Evolutionary conservation across 257 asterid species (phyloP).

Genomic region (Parsonsia alboflavescens): DNA sequence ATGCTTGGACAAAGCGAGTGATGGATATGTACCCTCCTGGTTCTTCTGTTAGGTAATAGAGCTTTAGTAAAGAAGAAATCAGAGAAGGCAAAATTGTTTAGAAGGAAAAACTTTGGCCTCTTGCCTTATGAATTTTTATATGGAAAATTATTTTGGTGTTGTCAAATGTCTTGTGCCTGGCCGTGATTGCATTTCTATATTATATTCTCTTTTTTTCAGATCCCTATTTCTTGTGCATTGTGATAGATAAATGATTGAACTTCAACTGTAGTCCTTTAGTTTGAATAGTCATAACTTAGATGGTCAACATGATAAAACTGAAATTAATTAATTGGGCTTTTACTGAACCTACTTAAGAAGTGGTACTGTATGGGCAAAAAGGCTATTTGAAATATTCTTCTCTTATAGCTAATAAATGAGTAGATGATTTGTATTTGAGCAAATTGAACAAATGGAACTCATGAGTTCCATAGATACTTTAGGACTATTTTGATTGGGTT

Average conservation of each 20-base stretch:
- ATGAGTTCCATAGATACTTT: not conserved
- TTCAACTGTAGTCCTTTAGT: not conserved
- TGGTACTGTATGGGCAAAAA: not conserved
- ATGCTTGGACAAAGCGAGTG: conserved; percentile 87
- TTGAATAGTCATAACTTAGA: not conserved
- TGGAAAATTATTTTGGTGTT: not conserved
- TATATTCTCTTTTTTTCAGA: not conserved
- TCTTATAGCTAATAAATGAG: not conserved
- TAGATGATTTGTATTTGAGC: not conserved
- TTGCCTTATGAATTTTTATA: not conserved
- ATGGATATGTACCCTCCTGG: conserved; percentile 88
- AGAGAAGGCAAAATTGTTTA: not conserved
- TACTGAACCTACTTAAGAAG: not conserved
- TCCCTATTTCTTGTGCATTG: not conserved
- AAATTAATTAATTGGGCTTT: not conserved
- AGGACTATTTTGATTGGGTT: not conserved
- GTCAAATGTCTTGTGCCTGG: conserved; percentile 1
- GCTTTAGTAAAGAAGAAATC: not conserved
- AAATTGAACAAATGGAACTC: not conserved
- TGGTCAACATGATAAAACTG: not conserved
- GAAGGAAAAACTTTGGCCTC: not conserved
- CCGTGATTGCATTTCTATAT: not conserved
- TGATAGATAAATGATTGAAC: too few relatives aligned
- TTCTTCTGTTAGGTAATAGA: conserved; percentile 47
- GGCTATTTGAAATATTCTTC: not conserved